Evolutionary conservation across 805 yeast genomes (phyloP).

Genomic region (Candida argentea): DNA sequence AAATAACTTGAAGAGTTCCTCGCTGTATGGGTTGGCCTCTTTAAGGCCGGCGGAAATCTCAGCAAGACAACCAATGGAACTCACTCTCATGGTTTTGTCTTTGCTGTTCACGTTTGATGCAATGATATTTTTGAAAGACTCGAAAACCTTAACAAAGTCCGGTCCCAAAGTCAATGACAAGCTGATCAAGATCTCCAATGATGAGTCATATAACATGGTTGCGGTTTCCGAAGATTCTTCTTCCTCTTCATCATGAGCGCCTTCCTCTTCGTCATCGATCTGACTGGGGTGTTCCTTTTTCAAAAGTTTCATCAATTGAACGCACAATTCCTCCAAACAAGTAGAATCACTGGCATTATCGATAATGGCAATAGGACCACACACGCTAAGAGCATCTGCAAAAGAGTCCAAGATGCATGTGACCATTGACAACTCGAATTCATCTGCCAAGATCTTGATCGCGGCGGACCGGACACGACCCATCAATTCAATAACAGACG

Average conservation of each 20-base stretch:
- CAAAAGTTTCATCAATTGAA: conserved; percentile 60
- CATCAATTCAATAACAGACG: conserved; percentile 47
- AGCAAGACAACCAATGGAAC: conserved; percentile 83
- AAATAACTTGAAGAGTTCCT: conserved; percentile 64
- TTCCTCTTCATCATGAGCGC: conserved; percentile 46
- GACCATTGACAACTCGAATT: conserved; percentile 77
- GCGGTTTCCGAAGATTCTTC: conserved; percentile 41
- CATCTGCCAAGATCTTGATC: conserved; percentile 55
- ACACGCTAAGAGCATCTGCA: conserved; percentile 52
- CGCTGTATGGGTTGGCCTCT: conserved; percentile 51
- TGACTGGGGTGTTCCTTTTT: conserved; percentile 82
- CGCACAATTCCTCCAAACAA: conserved; percentile 55
- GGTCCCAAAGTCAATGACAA: conserved; percentile 68
- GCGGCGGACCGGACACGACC: conserved; percentile 60
- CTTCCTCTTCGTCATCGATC: conserved; percentile 58
- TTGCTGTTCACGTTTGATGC: conserved; percentile 47
- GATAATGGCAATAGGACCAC: conserved; percentile 67
- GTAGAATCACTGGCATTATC: conserved; percentile 45
- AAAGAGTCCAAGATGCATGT: conserved; percentile 67
- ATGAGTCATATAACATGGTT: conserved; percentile 71
- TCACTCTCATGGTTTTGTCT: conserved; percentile 56
- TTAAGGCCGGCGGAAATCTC: conserved; percentile 77
- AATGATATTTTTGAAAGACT: conserved; percentile 58
- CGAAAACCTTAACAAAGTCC: conserved; percentile 67
- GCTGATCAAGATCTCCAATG: conserved; percentile 75